Conservation (phyloP, 441 rosid species). For the Manihot esculenta region DNA sequence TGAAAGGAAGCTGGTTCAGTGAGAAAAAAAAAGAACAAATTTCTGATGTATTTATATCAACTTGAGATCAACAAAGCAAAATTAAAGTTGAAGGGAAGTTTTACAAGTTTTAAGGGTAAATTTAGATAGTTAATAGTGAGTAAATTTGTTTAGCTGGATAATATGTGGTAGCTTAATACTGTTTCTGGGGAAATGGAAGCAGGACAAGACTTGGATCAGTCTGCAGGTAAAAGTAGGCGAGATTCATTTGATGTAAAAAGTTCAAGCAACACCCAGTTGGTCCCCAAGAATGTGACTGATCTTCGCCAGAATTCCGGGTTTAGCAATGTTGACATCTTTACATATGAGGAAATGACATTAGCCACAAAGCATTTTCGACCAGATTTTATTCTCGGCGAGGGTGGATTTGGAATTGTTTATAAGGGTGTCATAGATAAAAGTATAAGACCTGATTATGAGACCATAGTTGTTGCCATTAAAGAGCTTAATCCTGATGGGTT, state of each 20-base stretch:
- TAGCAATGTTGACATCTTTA: slow-evolving; percentile 75
- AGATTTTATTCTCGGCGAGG: slow-evolving; percentile 87
- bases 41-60: neutral
- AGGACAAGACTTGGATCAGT: slow-evolving; percentile 34
- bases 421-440: slow-evolving; percentile 79
- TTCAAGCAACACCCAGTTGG: slow-evolving; percentile 29
- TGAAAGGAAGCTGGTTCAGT: neutral
- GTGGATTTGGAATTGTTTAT: slow-evolving; percentile 95
- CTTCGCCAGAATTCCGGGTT: slow-evolving; percentile 71
- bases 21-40: neutral
- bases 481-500: slow-evolving; percentile 92
- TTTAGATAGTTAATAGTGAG: neutral
- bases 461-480: slow-evolving; percentile 78
- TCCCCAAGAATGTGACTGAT: slow-evolving; percentile 72
- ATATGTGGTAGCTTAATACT: neutral
- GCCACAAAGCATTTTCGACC: slow-evolving; percentile 91
- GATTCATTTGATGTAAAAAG: slow-evolving; percentile 38
- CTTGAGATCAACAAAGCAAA: neutral
- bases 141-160: neutral
- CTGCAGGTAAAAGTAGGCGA: slow-evolving; percentile 36
- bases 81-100: neutral
- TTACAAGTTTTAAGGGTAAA: neutral
- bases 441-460: slow-evolving; percentile 59
- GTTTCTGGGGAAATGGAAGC: slow-evolving; percentile 8
- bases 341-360: slow-evolving; percentile 73